Evolutionary conservation across 2,329 filamentous ascomycete genomes (phyloP).

Genomic region (Scytalidium lignicola): DNA sequence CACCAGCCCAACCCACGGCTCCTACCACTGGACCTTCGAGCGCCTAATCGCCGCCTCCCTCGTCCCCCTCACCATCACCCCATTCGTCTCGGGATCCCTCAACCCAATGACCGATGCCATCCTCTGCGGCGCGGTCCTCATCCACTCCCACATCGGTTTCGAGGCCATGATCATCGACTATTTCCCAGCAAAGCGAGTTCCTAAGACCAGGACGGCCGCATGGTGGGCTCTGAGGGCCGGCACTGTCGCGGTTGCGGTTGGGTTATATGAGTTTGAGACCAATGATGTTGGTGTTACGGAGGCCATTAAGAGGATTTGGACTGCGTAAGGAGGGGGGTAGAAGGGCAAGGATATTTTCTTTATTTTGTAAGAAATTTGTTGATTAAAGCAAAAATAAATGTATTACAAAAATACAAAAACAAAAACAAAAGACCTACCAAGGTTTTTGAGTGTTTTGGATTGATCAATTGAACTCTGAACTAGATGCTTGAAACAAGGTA

Average conservation of each 20-base stretch:
- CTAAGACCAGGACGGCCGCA: slow-evolving; percentile 59
- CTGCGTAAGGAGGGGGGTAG: slow-evolving; percentile 49
- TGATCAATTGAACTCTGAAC: no score
- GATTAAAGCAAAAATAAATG: no score
- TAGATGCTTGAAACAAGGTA: no score
- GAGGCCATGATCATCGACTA: slow-evolving; percentile 90
- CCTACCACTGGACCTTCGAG: slow-evolving; percentile 99
- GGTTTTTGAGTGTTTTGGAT: no score
- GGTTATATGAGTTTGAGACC: slow-evolving; percentile 97
- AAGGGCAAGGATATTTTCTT: no score
- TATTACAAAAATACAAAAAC: no score
- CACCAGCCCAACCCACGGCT: slow-evolving; percentile 74
- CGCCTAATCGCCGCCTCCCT: slow-evolving; percentile 75
- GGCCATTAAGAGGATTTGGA: slow-evolving; percentile 85
- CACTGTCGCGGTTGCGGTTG: slow-evolving; percentile 77
- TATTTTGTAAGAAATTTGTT: no score
- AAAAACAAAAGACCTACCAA: no score
- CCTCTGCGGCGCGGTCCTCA: slow-evolving; percentile 74
- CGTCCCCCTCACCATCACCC: slow-evolving; percentile 80
- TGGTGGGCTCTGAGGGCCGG: slow-evolving; percentile 74
- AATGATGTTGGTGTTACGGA: slow-evolving; percentile 95
- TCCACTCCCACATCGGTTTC: slow-evolving; percentile 96
- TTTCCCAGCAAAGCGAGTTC: slow-evolving; percentile 67
- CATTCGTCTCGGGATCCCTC: slow-evolving; percentile 86
- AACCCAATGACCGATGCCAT: slow-evolving; percentile 86